Evolutionary conservation across 495 filamentous ascomycete genomes (phyloP), one percentile per base, ranked within the genome.

Genomic region (Aspergillus baeticus): DNA sequence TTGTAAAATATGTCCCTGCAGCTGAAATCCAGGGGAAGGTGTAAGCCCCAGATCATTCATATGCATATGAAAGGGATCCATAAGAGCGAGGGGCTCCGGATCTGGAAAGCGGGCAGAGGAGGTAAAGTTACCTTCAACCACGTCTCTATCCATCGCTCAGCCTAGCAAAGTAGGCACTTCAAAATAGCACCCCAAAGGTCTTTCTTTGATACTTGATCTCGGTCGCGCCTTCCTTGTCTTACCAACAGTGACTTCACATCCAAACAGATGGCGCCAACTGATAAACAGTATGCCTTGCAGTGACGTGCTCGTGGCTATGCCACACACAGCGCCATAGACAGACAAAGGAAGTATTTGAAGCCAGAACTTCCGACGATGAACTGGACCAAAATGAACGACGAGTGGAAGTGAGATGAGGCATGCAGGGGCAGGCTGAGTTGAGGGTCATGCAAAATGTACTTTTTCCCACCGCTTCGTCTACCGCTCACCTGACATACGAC

Each of bases 11-110:
- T 21, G 45, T 36, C 56, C 61, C 58, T 68, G 65, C 63, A 58
- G 62, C 60, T 70, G 69, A 39, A 67, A 69, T 59, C 68, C 65
- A 61, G 72, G 72, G 70, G 64, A 52, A 68, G 66, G 70, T 75
- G 72, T 75, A 75, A 75, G 72, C 71, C 71, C 72, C 70, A 71
- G 70, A 66, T 75, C 67, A 66, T 63, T 65, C 47, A 66, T 54
- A 63, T 65, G 41, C 54, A 63, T 37, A 57, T 57, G 54, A 54
- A 64, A 51, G 53, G 60, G 29, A 60, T 45, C 55, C 52, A 56
- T 62, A 54, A 44, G 51, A 45, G 58, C 51, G 35, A 22, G 34
- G 17, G 58, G 55, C 51, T 55, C 62, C 47, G 56, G 53, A 42
- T 58, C 53, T 33, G 59, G 23, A 36, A 49, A 37, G 43, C 39